Evolutionary conservation across 495 filamentous ascomycete genomes (phyloP).

Genomic region (Xylaria flabelliformis): DNA sequence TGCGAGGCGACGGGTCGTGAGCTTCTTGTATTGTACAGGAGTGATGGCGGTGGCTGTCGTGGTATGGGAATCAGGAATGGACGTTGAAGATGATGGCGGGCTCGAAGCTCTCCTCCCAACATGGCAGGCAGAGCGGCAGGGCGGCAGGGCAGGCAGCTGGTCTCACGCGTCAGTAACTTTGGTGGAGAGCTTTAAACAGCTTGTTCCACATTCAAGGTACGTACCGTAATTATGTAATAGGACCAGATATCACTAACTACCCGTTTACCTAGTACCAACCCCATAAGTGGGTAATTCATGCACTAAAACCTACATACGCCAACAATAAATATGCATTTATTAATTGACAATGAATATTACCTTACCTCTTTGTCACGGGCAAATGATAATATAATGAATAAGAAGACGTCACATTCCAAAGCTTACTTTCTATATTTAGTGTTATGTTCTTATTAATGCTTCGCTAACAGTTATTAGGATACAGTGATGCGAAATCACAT

Average conservation of each 20-base stretch:
- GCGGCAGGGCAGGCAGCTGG: slow-evolving; percentile 35
- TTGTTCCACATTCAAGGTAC: no score
- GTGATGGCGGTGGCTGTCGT: slow-evolving; percentile 10
- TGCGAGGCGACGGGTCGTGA: background rate
- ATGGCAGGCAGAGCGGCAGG: slow-evolving; percentile 28
- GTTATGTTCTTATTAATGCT: background rate
- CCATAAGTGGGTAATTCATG: no score
- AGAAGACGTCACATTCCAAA: background rate
- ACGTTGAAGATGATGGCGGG: slow-evolving; percentile 27
- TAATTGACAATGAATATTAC: no score
- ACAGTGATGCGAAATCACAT: slow-evolving; percentile 4
- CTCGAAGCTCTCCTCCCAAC: slow-evolving; percentile 28
- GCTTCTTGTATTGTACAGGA: background rate
- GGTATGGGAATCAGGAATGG: slow-evolving; percentile 9
- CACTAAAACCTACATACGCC: no score
- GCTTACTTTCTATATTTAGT: background rate
- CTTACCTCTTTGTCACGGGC: background rate
- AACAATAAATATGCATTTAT: no score
- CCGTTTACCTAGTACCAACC: no score
- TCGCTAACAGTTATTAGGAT: background rate
- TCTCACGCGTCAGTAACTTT: slow-evolving; percentile 40
- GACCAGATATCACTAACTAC: background rate
- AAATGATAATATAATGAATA: background rate
- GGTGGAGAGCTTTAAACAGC: background rate
- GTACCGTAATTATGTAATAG: background rate